Evolutionary conservation across 1,139 yeast genomes (phyloP).

Genomic region (Candida tunisiensis): DNA sequence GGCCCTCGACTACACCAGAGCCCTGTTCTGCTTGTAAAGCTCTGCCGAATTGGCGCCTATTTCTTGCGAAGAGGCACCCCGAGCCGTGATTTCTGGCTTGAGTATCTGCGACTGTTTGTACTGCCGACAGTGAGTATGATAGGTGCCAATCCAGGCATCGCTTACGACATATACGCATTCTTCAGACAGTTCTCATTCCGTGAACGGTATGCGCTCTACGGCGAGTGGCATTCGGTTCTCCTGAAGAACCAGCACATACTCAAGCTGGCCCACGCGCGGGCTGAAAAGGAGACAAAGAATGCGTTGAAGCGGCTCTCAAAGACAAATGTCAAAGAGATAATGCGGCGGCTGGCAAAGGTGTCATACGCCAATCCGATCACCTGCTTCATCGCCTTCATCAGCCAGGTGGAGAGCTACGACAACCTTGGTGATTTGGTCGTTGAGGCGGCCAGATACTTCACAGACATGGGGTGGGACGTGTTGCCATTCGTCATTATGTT

Average conservation of each 20-base stretch:
- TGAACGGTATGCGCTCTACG: constrained; percentile 63
- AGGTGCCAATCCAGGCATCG: constrained; percentile 42
- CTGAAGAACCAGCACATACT: constrained; percentile 39
- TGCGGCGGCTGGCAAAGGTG: constrained; percentile 62
- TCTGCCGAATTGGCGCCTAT: constrained; percentile 40
- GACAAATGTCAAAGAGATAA: constrained; percentile 63
- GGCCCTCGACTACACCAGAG: constrained; percentile 42
- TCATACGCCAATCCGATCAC: constrained; percentile 74
- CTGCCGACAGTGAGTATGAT: constrained; percentile 52
- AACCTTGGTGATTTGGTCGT: constrained; percentile 68
- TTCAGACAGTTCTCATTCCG: constrained; percentile 40
- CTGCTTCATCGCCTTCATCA: constrained; percentile 28
- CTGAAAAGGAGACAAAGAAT: constrained; percentile 73
- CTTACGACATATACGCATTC: constrained; percentile 42
- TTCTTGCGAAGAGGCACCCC: constrained; percentile 12
- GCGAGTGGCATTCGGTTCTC: constrained; percentile 51
- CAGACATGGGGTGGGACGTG: constrained; percentile 74
- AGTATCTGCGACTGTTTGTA: constrained; percentile 35
- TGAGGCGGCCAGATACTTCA: constrained; percentile 65
- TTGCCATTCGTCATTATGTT: constrained; percentile 57
- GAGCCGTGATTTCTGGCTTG: constrained; percentile 3
- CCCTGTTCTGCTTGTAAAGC: constrained; percentile 32
- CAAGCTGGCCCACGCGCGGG: constrained; percentile 45
- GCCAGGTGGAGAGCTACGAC: constrained; percentile 75
- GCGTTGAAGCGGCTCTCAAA: constrained; percentile 75